These are phyloP conservation scores for Taxawa tesnikishii DNA, from an alignment of 2,329 filamentous ascomycete species.

Conservation along the genomic window DNA sequence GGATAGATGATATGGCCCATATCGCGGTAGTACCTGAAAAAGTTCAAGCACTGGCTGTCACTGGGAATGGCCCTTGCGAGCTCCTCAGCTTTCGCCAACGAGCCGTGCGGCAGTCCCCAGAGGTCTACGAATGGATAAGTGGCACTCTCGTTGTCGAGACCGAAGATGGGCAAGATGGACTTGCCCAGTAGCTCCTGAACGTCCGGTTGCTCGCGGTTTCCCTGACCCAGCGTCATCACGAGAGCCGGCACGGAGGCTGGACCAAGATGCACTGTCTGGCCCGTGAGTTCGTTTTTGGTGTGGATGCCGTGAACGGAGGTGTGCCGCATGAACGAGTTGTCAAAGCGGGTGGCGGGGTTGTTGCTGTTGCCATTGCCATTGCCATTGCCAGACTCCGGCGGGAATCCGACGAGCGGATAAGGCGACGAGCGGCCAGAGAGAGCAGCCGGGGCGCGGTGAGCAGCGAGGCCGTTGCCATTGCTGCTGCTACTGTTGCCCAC, in stretches of 20 bases:
- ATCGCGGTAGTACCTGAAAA: constrained; percentile 46
- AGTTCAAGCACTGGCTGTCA: constrained; percentile 45
- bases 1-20: constrained; percentile 49
- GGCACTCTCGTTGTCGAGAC: constrained; percentile 51
- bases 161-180: constrained; percentile 49
- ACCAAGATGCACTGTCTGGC: constrained; percentile 49
- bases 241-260: constrained; percentile 50
- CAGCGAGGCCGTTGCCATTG: constrained; percentile 5
- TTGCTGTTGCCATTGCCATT: not conserved
- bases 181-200: constrained; percentile 47
- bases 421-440: constrained; percentile 10
- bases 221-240: constrained; percentile 37
- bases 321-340: constrained; percentile 17
- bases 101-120: constrained; percentile 48
- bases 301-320: constrained; percentile 44
- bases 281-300: constrained; percentile 45
- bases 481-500: constrained; percentile 10
- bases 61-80: constrained; percentile 46
- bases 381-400: not conserved
- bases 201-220: constrained; percentile 35
- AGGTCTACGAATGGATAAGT: constrained; percentile 55
- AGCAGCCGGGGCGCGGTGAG: constrained; percentile 1
- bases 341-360: constrained; percentile 2
- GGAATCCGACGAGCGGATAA: too few relatives aligned
- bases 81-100: constrained; percentile 43